phyloP scores from a whole-genome alignment of 108 stramenopile species.

The Nitzschia sp. region DNA sequence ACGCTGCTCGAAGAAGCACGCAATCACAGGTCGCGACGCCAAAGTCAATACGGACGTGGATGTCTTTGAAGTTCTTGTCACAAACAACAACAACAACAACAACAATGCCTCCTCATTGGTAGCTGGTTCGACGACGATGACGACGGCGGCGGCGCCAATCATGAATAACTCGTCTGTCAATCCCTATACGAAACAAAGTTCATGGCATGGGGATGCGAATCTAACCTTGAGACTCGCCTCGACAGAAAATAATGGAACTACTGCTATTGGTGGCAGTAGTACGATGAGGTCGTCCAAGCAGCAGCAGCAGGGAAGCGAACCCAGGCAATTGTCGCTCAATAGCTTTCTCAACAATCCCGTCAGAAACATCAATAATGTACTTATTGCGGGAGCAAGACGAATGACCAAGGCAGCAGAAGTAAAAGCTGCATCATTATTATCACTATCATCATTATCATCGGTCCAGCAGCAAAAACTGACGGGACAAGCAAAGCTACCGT shows the following conservation, averaged over 20 bases:
- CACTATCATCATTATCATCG: too few species aligned
- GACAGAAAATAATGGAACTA: neutral
- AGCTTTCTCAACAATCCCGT: conserved; percentile 6
- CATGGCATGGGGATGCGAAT: conserved; percentile 36
- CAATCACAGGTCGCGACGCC: conserved; percentile 39
- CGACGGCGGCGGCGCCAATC: neutral
- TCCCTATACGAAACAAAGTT: conserved; percentile 8
- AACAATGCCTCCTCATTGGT: too few species aligned
- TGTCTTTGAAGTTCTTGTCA: conserved; percentile 4
- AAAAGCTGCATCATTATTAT: neutral
- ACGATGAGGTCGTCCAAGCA: neutral
- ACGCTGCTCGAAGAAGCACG: conserved; percentile 74
- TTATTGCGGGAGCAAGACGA: conserved; percentile 32
- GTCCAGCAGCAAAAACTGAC: conserved; percentile 6
- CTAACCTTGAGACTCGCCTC: neutral
- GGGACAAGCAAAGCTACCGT: neutral
- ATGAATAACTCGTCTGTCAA: neutral
- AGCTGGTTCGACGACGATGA: conserved; percentile 7
- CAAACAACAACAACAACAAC: too few species aligned
- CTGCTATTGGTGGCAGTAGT: neutral
- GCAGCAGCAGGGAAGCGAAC: too few species aligned
- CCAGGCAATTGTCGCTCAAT: too few species aligned
- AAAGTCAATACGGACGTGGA: conserved; percentile 38
- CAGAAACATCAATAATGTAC: conserved; percentile 33
- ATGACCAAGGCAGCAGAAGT: conserved; percentile 37